Conservation (phyloP, 2,329 filamentous ascomycete genomes). For the Coniochaeta sp. region DNA sequence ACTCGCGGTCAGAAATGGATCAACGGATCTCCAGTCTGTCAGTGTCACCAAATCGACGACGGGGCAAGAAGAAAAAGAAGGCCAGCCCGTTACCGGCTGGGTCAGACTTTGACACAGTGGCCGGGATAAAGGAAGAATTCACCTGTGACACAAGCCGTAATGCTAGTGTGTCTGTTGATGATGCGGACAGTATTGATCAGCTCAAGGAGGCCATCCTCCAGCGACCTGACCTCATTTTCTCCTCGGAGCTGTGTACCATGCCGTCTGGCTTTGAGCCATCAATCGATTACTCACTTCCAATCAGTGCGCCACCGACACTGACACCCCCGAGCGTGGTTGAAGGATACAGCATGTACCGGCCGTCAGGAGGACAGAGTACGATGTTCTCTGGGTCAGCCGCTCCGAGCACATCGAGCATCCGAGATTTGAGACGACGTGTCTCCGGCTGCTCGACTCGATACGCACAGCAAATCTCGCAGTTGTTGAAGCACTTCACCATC, state of each 20-base stretch:
- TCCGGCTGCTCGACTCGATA: constrained; percentile 22
- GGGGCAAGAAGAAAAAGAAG: constrained; percentile 6
- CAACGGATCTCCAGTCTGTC: constrained; percentile 38
- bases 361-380: constrained; percentile 2
- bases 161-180: neutral
- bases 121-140: constrained; percentile 4
- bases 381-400: constrained; percentile 11
- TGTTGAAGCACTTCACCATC: constrained; percentile 17
- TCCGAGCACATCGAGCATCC: constrained; percentile 15
- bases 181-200: neutral
- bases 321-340: neutral
- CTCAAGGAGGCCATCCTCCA: neutral
- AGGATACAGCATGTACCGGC: neutral
- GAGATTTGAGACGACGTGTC: constrained; percentile 25
- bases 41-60: constrained; percentile 27
- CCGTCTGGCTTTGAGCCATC: neutral
- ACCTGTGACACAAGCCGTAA: neutral
- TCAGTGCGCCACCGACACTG: neutral
- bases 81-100: neutral
- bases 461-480: constrained; percentile 15
- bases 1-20: constrained; percentile 41
- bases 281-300: neutral
- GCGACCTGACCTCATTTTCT: neutral
- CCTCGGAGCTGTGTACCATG: neutral
- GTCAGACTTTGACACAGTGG: neutral